These are phyloP conservation scores for Sisymbrium irio DNA, from an alignment of 345 rosid genomes.

Conservation along the genomic window DNA sequence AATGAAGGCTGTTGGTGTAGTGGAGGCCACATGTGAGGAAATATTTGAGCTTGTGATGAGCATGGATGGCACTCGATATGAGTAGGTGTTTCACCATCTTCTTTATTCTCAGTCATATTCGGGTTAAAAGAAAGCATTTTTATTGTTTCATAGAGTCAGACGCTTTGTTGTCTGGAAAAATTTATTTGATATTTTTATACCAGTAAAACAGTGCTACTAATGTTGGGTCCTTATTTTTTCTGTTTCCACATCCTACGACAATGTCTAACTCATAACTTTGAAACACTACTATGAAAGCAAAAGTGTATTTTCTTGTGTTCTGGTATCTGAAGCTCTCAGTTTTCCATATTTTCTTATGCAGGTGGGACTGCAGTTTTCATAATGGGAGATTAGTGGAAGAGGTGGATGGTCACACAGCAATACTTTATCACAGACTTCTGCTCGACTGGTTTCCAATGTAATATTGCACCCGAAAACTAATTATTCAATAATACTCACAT, in stretches of 20 bases:
- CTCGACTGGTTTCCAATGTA: conserved; percentile 98
- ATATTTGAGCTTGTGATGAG: conserved; percentile 97
- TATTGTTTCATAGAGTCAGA: not conserved
- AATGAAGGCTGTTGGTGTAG: conserved; percentile 99
- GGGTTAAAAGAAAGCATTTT: not conserved
- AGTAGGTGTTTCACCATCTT: conserved; percentile 65
- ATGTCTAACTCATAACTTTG: not conserved
- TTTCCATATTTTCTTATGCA: conserved; percentile 39
- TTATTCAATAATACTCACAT: not conserved
- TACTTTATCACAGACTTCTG: conserved; percentile 92
- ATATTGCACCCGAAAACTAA: conserved; percentile 1
- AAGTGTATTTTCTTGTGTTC: not conserved
- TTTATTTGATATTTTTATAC: not conserved
- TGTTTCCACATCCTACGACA: not conserved
- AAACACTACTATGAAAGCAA: not conserved
- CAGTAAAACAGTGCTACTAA: not conserved
- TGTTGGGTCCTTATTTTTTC: not conserved
- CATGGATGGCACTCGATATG: conserved; percentile 98
- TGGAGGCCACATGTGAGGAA: conserved; percentile 97
- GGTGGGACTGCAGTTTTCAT: conserved; percentile 99
- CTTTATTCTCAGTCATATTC: not conserved
- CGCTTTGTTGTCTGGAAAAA: not conserved
- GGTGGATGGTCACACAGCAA: conserved; percentile 99
- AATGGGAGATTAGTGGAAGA: conserved; percentile 96
- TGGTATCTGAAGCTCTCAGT: conserved; percentile 20